Percentiles rank a stretch among this genome's conserved stretches.
Conservation (phyloP, 192 early-diverging fungal genomes). For the Gaertneriomyces sp. region DNA sequence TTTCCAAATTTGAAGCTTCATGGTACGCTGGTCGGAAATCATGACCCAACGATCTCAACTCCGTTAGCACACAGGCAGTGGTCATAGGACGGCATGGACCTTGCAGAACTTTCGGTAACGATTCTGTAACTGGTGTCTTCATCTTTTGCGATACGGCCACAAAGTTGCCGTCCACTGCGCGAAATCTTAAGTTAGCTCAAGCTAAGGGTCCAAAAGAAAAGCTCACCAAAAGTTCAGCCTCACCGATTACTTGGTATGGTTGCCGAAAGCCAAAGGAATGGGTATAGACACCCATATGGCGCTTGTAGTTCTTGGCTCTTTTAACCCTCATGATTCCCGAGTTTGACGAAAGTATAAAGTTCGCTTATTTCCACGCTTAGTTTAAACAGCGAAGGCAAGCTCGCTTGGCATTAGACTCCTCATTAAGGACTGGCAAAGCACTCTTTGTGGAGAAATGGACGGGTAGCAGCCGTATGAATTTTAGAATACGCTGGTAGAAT, state of each 20-base stretch:
- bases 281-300: constrained; percentile 77
- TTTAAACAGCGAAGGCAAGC: too few relatives aligned
- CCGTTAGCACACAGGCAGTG: constrained; percentile 72
- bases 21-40: constrained; percentile 57
- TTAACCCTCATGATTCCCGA: constrained; percentile 71
- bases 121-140: constrained; percentile 59
- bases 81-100: constrained; percentile 64
- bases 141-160: constrained; percentile 61
- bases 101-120: constrained; percentile 61
- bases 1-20: constrained; percentile 68
- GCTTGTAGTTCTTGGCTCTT: constrained; percentile 74
- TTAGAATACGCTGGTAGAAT: too few relatives aligned
- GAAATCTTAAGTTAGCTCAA: neutral
- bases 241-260: constrained; percentile 87
- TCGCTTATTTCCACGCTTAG: too few relatives aligned
- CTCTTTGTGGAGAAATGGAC: too few relatives aligned
- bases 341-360: too few relatives aligned
- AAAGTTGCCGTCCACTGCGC: constrained; percentile 79
- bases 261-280: constrained; percentile 80
- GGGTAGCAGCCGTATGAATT: too few relatives aligned
- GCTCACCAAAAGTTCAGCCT: neutral
- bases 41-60: constrained; percentile 64
- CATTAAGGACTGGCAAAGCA: too few relatives aligned
- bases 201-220: neutral
- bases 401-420: too few relatives aligned